phyloP scores from a whole-genome alignment of 2,329 filamentous ascomycete species.

The Aspergillus sp. region DNA sequence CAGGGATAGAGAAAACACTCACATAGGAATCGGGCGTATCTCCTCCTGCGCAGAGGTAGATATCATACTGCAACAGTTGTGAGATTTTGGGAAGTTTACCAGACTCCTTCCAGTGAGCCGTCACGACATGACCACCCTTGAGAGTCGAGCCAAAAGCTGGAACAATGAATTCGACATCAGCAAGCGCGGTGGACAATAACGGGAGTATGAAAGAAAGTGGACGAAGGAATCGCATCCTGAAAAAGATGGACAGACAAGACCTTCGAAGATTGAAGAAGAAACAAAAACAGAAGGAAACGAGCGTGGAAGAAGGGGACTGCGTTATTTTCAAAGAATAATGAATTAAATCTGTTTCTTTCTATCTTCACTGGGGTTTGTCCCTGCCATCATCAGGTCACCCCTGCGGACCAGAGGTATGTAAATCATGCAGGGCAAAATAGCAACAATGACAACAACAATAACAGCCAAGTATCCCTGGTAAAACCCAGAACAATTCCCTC shows the following conservation, averaged over 20 bases:
- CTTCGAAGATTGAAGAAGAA: neutral
- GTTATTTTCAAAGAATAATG: neutral
- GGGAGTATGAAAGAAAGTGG: conserved; percentile 28
- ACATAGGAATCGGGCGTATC: conserved; percentile 46
- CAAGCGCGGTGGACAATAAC: conserved; percentile 39
- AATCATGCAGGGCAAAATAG: neutral
- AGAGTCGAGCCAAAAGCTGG: conserved; percentile 48
- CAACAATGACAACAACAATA: neutral
- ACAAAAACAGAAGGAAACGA: neutral
- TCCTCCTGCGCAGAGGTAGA: conserved; percentile 57
- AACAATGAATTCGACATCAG: conserved; percentile 49
- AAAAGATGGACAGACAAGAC: neutral
- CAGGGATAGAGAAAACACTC: conserved; percentile 10
- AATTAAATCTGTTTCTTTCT: neutral
- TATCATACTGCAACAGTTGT: conserved; percentile 48
- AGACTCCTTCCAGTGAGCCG: conserved; percentile 52
- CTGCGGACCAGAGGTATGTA: conserved; percentile 5
- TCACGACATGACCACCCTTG: conserved; percentile 45
- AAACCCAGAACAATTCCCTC: too few species aligned
- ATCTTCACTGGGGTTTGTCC: neutral
- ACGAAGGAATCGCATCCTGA: conserved; percentile 23
- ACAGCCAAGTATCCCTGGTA: neutral
- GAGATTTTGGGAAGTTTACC: conserved; percentile 44
- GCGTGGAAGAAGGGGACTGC: conserved; percentile 3
- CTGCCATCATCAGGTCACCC: conserved; percentile 1